phyloP scores from a whole-genome alignment of 2,329 filamentous ascomycete species.

The Dactylellina haptotyla region DNA sequence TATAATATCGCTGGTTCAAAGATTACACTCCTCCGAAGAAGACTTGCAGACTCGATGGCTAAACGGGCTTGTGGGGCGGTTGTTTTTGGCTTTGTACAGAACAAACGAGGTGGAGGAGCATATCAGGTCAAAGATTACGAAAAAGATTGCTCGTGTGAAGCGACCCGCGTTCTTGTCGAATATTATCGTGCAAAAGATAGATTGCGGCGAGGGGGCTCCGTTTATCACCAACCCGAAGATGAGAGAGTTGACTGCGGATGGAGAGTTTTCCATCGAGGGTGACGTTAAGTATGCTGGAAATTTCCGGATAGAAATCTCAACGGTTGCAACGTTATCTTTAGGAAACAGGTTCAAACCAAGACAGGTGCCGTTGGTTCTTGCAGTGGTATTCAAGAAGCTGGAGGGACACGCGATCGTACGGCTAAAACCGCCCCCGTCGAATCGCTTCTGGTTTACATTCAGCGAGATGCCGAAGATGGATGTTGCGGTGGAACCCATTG shows the following conservation, averaged over 20 bases:
- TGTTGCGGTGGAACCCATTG: conserved; percentile 92
- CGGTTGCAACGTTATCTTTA: conserved; percentile 91
- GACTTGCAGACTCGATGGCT: conserved; percentile 91
- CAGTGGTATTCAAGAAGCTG: conserved; percentile 83
- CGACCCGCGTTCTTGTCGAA: conserved; percentile 89
- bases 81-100: conserved; percentile 88
- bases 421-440: conserved; percentile 94
- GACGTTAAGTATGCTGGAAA: conserved; percentile 90
- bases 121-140: conserved; percentile 85
- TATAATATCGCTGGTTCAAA: conserved; percentile 88
- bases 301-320: conserved; percentile 86
- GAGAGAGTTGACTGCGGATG: conserved; percentile 89
- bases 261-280: conserved; percentile 85
- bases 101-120: conserved; percentile 82
- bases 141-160: conserved; percentile 94
- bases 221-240: conserved; percentile 88
- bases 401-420: conserved; percentile 86
- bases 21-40: conserved; percentile 89
- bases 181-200: conserved; percentile 81
- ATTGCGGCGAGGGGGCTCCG: conserved; percentile 86
- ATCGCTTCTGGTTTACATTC: conserved; percentile 95
- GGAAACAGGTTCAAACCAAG: conserved; percentile 87
- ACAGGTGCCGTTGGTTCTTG: conserved; percentile 88
- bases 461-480: conserved; percentile 94
- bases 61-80: conserved; percentile 85